Percentiles rank a stretch among this genome's conserved stretches.
Evolutionary conservation across 768 basidiomycete species (phyloP).

Genomic region (Auriscalpium orientale): DNA sequence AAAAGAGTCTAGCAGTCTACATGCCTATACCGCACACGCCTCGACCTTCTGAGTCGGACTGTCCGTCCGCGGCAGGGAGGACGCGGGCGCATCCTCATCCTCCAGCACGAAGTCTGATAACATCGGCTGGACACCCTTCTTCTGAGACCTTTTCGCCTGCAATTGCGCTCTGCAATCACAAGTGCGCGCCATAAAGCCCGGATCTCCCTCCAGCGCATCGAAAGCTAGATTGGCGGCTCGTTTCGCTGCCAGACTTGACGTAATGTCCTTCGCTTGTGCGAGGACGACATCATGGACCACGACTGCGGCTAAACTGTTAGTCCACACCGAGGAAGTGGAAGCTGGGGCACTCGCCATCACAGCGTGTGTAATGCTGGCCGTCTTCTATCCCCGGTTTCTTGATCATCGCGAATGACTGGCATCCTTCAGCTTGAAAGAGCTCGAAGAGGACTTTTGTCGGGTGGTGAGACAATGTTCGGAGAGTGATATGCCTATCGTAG

Average conservation of each 20-base stretch:
- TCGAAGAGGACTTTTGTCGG: slow-evolving; percentile 73
- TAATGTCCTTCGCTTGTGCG: slow-evolving; percentile 47
- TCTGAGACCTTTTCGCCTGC: slow-evolving; percentile 28
- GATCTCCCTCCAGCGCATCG: slow-evolving; percentile 59
- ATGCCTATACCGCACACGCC: not conserved
- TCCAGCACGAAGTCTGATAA: slow-evolving; percentile 17
- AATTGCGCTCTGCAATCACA: slow-evolving; percentile 55
- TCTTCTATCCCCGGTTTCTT: slow-evolving; percentile 32
- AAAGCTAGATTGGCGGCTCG: slow-evolving; percentile 57
- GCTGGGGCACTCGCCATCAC: slow-evolving; percentile 39
- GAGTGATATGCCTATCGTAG: slow-evolving; percentile 65
- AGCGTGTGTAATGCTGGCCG: slow-evolving; percentile 29
- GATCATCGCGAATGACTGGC: slow-evolving; percentile 53
- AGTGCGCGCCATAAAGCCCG: slow-evolving; percentile 49
- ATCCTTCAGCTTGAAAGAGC: slow-evolving; percentile 63
- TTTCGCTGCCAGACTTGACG: slow-evolving; percentile 48
- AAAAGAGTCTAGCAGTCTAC: not conserved
- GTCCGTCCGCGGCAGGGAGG: not conserved
- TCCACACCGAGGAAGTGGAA: not conserved
- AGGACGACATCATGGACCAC: slow-evolving; percentile 60
- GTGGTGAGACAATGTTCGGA: slow-evolving; percentile 67
- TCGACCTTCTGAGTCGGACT: not conserved
- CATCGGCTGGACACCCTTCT: slow-evolving; percentile 29
- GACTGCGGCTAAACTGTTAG: slow-evolving; percentile 34
- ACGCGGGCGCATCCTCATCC: slow-evolving; percentile 9